Percentiles rank a stretch among this genome's conserved stretches.
These are phyloP conservation scores for Ogataea haglerorum DNA, from an alignment of 805 yeast genomes.

Conservation along the genomic window DNA sequence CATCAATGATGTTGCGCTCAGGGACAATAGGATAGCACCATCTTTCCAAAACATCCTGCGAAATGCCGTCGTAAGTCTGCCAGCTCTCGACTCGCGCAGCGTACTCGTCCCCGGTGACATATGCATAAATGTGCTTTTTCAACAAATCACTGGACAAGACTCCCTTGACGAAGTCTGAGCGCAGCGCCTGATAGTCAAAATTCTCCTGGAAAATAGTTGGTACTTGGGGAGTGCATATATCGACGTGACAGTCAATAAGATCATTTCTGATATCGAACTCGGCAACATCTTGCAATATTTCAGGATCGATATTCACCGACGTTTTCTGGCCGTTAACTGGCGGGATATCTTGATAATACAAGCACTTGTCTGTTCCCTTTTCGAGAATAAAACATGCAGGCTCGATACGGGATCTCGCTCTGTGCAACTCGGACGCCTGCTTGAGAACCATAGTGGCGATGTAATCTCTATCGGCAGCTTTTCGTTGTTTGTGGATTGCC, in stretches of 20 bases:
- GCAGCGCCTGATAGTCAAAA: constrained; percentile 84
- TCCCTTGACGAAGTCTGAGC: constrained; percentile 88
- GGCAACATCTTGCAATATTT: constrained; percentile 69
- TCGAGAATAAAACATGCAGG: constrained; percentile 86
- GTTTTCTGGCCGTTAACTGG: constrained; percentile 44
- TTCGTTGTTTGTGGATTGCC: constrained; percentile 69
- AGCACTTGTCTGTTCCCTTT: constrained; percentile 66
- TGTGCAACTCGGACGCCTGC: constrained; percentile 78
- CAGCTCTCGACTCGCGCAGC: constrained; percentile 96
- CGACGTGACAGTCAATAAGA: constrained; percentile 93
- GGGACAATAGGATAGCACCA: constrained; percentile 93
- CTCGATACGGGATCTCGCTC: constrained; percentile 75
- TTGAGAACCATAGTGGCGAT: constrained; percentile 92
- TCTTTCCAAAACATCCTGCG: constrained; percentile 85
- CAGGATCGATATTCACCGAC: constrained; percentile 72
- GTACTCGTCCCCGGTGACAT: constrained; percentile 72
- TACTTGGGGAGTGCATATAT: constrained; percentile 90
- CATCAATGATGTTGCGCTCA: constrained; percentile 71
- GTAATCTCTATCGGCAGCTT: constrained; percentile 78
- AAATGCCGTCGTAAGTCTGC: constrained; percentile 87
- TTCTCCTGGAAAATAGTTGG: constrained; percentile 96
- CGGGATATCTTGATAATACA: constrained; percentile 80
- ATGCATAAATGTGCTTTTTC: constrained; percentile 87
- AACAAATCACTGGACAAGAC: constrained; percentile 85
- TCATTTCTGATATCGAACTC: constrained; percentile 86